Base-by-base conservation (phyloP, 2,329 filamentous ascomycete species). In the Phaeosphaeriaceae sp. region DNA sequence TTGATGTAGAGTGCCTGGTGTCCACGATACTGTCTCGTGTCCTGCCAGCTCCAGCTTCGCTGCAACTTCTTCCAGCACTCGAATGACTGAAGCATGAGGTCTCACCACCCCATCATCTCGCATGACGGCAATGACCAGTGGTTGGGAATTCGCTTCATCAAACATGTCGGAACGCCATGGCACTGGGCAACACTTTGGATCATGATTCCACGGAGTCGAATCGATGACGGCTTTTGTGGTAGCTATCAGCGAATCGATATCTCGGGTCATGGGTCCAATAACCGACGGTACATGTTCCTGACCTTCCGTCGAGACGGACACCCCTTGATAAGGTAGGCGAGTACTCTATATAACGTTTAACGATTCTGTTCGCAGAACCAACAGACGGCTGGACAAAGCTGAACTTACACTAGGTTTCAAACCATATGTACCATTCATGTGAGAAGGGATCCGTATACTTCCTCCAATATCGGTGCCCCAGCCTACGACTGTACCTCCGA, bases 261-360 rank as follows among this genome's bases (percentile, higher is more conserved):
- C 77, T 5, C 83, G 75, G 5, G 81, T 74, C 72, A 88, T 77
- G 1, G 85, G 85, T 0, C 85, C 84, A n/a, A 86, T 71, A 0
- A 83, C 77, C 0, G 84, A 87, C 1, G 84, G 84, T 0, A 87
- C 81, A 65, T 87, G 83, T 47, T 86, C 82, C 59, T 87, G 84
- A 2, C 85, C 83, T 33, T 86, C 83, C 0, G 81, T 86, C 0
- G 83, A 85, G 0, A 87, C 84, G 0, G 82, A 76, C 0, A 84
- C 81, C 0, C 83, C 83, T 11, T 76, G 63, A 42, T 87, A 87
- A 0, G 85, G 83, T 0, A 86, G 63, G 5, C 84, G 77, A 2
- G 76, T 74, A 54, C 80, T 85, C 82, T 85, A 26, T 13, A 9
- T 7, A 43, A 18, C 26, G 3, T 40, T 50, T 32, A 46, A 38